Evolutionary conservation across 768 basidiomycete genomes (phyloP), one percentile per base, ranked within the genome.

Genomic region (Amylocystis lapponica): DNA sequence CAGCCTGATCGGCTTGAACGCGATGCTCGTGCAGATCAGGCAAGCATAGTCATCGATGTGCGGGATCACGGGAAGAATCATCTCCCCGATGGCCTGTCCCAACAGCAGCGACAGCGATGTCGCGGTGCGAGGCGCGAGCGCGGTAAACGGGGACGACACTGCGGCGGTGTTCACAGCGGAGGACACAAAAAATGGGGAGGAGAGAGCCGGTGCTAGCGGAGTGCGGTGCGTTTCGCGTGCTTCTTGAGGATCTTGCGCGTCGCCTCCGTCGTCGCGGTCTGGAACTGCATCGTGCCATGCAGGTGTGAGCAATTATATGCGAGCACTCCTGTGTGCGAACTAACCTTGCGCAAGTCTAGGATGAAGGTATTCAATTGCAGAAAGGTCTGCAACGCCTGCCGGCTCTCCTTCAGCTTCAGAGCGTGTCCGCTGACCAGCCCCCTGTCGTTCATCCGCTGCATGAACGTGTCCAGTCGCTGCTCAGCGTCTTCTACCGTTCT

Each of bases 171-270:
- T 35, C 19, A 9, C 19, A 9, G 16, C 20, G 20, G 31, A 5
- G 31, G 27, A 16, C 19, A 26, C 6, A 23, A n/a, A n/a, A n/a
- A 58, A 53, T 5, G 49, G 52, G 3, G 53, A 51, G 1, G 54
- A 22, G 19, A 58, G 36, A n/a, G 49, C 47, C 2, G 51, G 51
- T 53, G 82, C 73, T 50, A 85, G 70, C 1, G 87, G 84, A 97
- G 68, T 0, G 86, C 80, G 0, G 92, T 95, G 3, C 89, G 81
- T 59, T 95, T 95, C 22, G 87, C 75, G 57, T 94, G 93, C 58
- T 96, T 96, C 72, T 95, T 95, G 39, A 95, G 75, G 46, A 92
- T 92, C 66, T 96, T 96, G 27, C 91, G 79, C 2, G 84, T 86
- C 2, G 92, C 93, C 61, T 95, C 91, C 6, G 83, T 73, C 56